Evolutionary conservation across 257 asterid genomes (phyloP), one percentile per base, ranked within the genome.

Genomic region (Lavandula angustifolia): DNA sequence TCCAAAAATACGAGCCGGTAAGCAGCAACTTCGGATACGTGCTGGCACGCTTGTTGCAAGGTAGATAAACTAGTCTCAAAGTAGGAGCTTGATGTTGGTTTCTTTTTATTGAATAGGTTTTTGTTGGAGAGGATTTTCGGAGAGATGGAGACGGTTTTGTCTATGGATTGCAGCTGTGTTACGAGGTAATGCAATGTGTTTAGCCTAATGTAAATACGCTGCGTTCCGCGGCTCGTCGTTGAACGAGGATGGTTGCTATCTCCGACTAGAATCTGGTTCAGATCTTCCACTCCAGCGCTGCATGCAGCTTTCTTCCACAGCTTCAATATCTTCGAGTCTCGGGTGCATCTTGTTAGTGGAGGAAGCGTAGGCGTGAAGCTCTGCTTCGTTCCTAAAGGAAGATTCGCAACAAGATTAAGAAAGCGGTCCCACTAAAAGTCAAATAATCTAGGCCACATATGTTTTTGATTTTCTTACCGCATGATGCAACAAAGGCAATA

Each of bases 221-320:
- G 97, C 0, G 99, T 92, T 11, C 96, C 97, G 12, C 97, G 91
- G 60, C 97, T 92, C 0, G 94, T 92, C 2, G 96, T 84, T 2
- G 92, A 91, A 0, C 89, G 92, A 0, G 88, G 85, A 5, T 79
- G 73, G 11, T 50, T 85, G 13, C 81, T 87, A 1, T 77, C 72
- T 2, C 79, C 70, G 31, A 22, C 0, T 7, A 56, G 29, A 0
- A 38, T 64, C 1, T 71, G 72, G 66, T 65, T 60, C 0, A 82
- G 79, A 54, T 85, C 81, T 3, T 85, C 92, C 1, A 56, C 70
- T 1, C 92, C 92, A 3, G 78, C 89, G 33, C 84, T 77, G 73
- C 99, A 90, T 5, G 88, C 87, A 0, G 95, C 98, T 40, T 60
- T 79, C 54, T 80, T 82, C 97, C 96, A 94, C 1, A 94, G 66